Percentiles rank a stretch among this genome's conserved stretches.
Evolutionary conservation across 1,284 basidiomycete genomes (phyloP).

Genomic region (Neolentinus lepideus): DNA sequence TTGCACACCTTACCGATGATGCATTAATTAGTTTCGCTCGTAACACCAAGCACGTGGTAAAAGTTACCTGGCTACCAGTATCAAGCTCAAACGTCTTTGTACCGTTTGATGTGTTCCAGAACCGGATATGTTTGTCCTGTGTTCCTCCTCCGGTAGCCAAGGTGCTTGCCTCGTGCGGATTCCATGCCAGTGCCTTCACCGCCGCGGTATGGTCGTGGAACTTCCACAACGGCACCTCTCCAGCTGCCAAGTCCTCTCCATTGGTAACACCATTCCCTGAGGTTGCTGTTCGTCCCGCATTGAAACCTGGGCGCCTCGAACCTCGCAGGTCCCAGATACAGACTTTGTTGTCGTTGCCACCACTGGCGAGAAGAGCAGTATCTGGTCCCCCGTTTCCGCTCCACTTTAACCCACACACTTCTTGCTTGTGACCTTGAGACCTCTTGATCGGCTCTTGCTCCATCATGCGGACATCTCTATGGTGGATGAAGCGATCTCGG

Average conservation of each 20-base stretch:
- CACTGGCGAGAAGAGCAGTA: slow-evolving; percentile 62
- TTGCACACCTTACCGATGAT: slow-evolving; percentile 76
- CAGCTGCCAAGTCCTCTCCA: slow-evolving; percentile 9
- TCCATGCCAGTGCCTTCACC: slow-evolving; percentile 98
- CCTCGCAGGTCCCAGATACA: slow-evolving; percentile 90
- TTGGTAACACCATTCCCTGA: slow-evolving; percentile 5
- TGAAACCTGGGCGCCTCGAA: slow-evolving; percentile 35
- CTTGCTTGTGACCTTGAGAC: slow-evolving; percentile 84
- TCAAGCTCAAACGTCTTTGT: slow-evolving; percentile 81
- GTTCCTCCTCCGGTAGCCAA: slow-evolving; percentile 97
- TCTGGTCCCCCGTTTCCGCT: slow-evolving; percentile 50
- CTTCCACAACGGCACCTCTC: slow-evolving; percentile 75
- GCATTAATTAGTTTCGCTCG: background rate
- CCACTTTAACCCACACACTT: slow-evolving; percentile 97
- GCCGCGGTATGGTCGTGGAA: slow-evolving; percentile 97
- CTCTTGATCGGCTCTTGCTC: slow-evolving; percentile 68
- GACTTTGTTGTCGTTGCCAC: slow-evolving; percentile 98
- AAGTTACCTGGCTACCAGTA: slow-evolving; percentile 84
- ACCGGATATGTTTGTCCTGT: slow-evolving; percentile 94
- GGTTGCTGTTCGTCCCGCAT: slow-evolving; percentile 17
- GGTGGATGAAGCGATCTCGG: slow-evolving; percentile 85
- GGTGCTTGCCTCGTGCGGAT: slow-evolving; percentile 88
- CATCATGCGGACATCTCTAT: slow-evolving; percentile 84
- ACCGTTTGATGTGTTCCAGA: slow-evolving; percentile 94
- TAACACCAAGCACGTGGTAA: background rate